Conservation (phyloP, 2,329 filamentous ascomycete genomes). For the Aspergillus fumigatiaffinis region DNA sequence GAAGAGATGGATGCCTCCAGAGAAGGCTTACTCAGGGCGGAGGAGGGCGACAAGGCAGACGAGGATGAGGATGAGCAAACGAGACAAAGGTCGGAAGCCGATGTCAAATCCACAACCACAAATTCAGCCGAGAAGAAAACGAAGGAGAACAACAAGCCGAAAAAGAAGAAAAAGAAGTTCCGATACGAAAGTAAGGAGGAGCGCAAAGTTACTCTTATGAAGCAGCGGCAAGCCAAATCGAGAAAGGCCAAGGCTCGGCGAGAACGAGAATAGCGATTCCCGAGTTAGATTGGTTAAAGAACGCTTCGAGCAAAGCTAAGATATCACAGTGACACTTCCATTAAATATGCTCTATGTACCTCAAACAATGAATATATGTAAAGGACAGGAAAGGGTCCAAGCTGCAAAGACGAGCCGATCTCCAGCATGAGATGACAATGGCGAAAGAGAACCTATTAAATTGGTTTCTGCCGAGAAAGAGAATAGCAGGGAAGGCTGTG, state of each 20-base stretch:
- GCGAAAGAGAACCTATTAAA: constrained; percentile 15
- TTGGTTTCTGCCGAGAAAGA: constrained; percentile 13
- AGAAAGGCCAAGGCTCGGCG: constrained; percentile 61
- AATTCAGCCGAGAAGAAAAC: constrained; percentile 48
- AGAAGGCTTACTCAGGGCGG: constrained; percentile 63
- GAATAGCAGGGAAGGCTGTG: constrained; percentile 24
- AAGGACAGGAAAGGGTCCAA: constrained; percentile 15
- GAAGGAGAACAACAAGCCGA: constrained; percentile 49
- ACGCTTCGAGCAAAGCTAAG: not conserved
- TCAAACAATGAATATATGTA: constrained; percentile 7
- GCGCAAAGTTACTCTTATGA: constrained; percentile 58
- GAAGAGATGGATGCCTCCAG: constrained; percentile 79
- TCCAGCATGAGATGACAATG: constrained; percentile 10
- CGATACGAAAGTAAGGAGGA: constrained; percentile 88
- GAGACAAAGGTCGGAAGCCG: constrained; percentile 32
- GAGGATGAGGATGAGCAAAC: constrained; percentile 19
- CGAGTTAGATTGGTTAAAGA: not conserved
- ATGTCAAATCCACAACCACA: constrained; percentile 20
- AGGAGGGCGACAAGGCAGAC: constrained; percentile 26
- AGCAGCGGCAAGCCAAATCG: constrained; percentile 66
- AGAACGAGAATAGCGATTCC: constrained; percentile 28
- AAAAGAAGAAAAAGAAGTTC: constrained; percentile 88
- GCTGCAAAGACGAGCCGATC: constrained; percentile 9
- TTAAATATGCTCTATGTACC: constrained; percentile 15
- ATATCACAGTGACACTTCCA: not conserved